Evolutionary conservation across 768 basidiomycete genomes (phyloP).

Genomic region (Kwoniella pini): DNA sequence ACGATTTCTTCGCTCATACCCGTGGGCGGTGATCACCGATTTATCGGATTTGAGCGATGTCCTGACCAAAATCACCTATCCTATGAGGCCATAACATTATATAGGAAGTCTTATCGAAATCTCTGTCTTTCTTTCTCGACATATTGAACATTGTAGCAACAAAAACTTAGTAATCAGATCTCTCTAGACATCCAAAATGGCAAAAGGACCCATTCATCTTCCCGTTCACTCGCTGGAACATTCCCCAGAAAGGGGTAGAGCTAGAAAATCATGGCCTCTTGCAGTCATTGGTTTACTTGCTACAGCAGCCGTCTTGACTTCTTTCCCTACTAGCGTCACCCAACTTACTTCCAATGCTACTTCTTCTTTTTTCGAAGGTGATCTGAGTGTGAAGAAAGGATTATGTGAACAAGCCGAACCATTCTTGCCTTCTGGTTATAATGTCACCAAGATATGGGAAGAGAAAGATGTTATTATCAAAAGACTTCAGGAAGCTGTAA

Average conservation of each 20-base stretch:
- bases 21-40: conserved; percentile 2
- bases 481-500: conserved; percentile 38
- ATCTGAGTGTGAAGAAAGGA: conserved; percentile 3
- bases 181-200: conserved; percentile 1
- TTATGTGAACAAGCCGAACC: conserved; percentile 26
- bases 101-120: background rate
- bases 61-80: background rate
- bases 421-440: conserved; percentile 25
- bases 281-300: conserved; percentile 20
- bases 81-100: background rate
- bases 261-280: conserved; percentile 18
- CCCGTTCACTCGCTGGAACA: conserved; percentile 12
- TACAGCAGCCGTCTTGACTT: conserved; percentile 3
- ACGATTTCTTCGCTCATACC: background rate
- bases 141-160: background rate
- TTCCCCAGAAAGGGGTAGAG: background rate
- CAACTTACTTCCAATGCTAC: conserved; percentile 1
- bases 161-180: background rate
- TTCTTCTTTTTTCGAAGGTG: background rate
- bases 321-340: background rate
- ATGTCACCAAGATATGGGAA: conserved; percentile 19
- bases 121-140: background rate
- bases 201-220: conserved; percentile 25
- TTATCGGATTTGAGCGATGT: conserved; percentile 18
- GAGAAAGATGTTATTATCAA: conserved; percentile 43